Percentiles rank a stretch among this genome's conserved stretches.
These are phyloP conservation scores for Ogataea minuta DNA, from an alignment of 805 yeast species.

Conservation along the genomic window DNA sequence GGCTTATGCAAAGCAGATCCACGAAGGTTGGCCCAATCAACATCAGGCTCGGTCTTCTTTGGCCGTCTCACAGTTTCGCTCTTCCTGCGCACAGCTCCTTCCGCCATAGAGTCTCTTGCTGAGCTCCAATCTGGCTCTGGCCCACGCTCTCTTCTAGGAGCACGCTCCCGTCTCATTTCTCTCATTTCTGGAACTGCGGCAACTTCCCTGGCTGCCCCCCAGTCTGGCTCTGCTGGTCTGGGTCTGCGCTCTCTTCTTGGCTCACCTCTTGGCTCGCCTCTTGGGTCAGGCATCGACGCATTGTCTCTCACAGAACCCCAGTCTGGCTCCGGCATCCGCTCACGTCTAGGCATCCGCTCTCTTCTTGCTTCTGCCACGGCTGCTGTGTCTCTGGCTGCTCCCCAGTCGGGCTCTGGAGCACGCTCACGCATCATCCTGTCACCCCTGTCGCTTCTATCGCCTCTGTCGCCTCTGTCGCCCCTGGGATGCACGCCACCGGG, in stretches of 20 bases:
- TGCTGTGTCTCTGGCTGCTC: constrained; percentile 39
- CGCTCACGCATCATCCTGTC: constrained; percentile 27
- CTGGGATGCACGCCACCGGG: constrained; percentile 21
- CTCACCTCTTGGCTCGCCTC: constrained; percentile 30
- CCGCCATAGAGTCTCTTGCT: constrained; percentile 34
- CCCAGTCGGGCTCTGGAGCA: constrained; percentile 49
- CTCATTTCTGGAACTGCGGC: constrained; percentile 20
- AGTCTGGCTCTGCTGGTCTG: constrained; percentile 46
- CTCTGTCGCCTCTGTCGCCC: constrained; percentile 29
- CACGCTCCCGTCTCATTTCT: constrained; percentile 39
- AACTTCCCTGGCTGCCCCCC: constrained; percentile 44
- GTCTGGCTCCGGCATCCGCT: constrained; percentile 45
- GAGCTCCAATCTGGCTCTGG: constrained; percentile 45
- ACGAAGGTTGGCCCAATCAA: constrained; percentile 26
- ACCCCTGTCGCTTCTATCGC: constrained; percentile 8
- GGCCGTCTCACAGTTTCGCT: constrained; percentile 12
- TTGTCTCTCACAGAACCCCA: constrained; percentile 41
- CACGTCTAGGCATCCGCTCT: constrained; percentile 15
- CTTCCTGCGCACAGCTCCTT: constrained; percentile 4
- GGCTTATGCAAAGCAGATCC: constrained; percentile 24
- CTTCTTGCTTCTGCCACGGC: constrained; percentile 19
- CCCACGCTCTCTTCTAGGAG: constrained; percentile 32
- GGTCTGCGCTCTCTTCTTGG: constrained; percentile 21
- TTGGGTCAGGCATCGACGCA: constrained; percentile 22
- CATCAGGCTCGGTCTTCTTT: constrained; percentile 17